Evolutionary conservation across 169 alveolate species (phyloP), one percentile per base, ranked within the genome.

Genomic region (Plasmodium yoelii): DNA sequence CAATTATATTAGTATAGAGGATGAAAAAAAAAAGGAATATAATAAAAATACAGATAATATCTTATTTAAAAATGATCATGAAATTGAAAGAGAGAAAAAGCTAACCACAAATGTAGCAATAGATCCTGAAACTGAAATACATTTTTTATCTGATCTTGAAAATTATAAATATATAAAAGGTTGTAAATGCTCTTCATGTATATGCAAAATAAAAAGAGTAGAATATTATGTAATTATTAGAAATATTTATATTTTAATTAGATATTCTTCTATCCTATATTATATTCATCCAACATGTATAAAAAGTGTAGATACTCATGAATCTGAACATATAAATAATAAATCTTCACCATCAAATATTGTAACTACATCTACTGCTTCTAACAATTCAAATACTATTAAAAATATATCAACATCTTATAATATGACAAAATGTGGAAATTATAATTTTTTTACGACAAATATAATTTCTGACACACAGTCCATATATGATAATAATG

Each of bases 251-350:
- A 13, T 63, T 24, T 71, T 80, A 53, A 53, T 80, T 10, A 39
- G 90, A 55, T 80, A 80, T n/a, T 55, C 90, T 1, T 80, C 90
- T 24, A 80, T 80, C 26, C 44, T 80, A 51, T 80, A 80, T 70
- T 80, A 80, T 47, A 80, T 80, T n/a, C 90, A 80, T 18, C 90
- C 82, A 19, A 80, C 90, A 0, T 34, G 49, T 3, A 71, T 80
- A 9, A 73, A 57, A 24, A 44, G 34, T 0, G 28, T 34, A 15
- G 12, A 59, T 56, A 1, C 12, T 7, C 3, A 34, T 24, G 46
- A 46, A 46, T 22, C 65, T 8, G 19, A 24, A 18, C 13, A 46
- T 18, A 0, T 39, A 5, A 42, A 13, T 18, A 34, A 24, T 24
- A 12, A 51, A 42, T 0, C 59, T 1, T 5, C 64, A 15, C 63